These are phyloP conservation scores for Ceratorhiza oryzae-sativae DNA, from an alignment of 1,284 basidiomycete genomes.

Conservation along the genomic window DNA sequence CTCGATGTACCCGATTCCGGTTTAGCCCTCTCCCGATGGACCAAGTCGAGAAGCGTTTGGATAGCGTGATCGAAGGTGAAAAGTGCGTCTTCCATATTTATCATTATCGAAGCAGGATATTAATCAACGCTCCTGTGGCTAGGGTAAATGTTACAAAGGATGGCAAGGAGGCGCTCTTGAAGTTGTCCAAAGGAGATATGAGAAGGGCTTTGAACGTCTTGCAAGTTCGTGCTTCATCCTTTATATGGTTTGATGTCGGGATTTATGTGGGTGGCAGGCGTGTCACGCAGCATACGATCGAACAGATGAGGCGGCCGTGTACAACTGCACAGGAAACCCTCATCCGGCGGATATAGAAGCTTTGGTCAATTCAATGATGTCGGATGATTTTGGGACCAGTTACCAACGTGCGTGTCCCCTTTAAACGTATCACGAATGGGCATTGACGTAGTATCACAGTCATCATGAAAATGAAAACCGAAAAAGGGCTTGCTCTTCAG, in stretches of 20 bases:
- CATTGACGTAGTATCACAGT: slow-evolving; percentile 59
- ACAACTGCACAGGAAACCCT: slow-evolving; percentile 96
- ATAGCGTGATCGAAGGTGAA: slow-evolving; percentile 84
- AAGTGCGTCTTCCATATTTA: slow-evolving; percentile 60
- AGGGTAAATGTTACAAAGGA: slow-evolving; percentile 89
- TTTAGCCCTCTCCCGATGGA: slow-evolving; percentile 92
- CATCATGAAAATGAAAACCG: slow-evolving; percentile 85
- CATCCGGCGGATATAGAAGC: slow-evolving; percentile 93
- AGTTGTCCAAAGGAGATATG: slow-evolving; percentile 97
- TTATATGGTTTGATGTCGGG: neutral
- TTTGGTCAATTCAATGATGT: slow-evolving; percentile 95
- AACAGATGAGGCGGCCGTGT: slow-evolving; percentile 90
- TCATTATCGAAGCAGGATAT: neutral
- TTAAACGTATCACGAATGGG: slow-evolving; percentile 7
- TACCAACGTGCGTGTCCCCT: slow-evolving; percentile 71
- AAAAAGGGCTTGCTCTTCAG: slow-evolving; percentile 92
- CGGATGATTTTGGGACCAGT: slow-evolving; percentile 93
- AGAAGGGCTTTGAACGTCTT: slow-evolving; percentile 94
- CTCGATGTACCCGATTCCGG: slow-evolving; percentile 95
- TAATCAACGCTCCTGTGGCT: neutral
- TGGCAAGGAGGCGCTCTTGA: slow-evolving; percentile 88
- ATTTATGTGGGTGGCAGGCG: slow-evolving; percentile 57
- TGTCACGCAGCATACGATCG: slow-evolving; percentile 95
- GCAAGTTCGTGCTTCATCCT: slow-evolving; percentile 57
- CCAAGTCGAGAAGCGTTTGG: slow-evolving; percentile 86